Evolutionary conservation across 345 rosid genomes (phyloP).

Genomic region (Schrenkiella parvula): DNA sequence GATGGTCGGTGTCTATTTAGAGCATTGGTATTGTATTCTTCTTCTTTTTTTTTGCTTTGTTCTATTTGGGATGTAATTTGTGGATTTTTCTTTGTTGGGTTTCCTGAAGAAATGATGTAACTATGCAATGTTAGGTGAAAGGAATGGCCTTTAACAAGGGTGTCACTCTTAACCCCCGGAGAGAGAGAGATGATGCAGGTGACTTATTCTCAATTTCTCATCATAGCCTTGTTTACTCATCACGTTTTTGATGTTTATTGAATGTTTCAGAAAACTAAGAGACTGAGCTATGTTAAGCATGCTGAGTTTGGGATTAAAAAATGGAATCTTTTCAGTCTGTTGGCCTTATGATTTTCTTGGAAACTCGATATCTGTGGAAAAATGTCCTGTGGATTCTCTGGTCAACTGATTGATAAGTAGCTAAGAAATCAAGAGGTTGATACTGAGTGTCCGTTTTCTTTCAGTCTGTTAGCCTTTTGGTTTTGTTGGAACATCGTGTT

Average conservation of each 20-base stretch:
- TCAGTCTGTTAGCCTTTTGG: neutral
- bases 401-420: neutral
- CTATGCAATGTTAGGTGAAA: conserved; percentile 57
- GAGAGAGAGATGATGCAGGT: conserved; percentile 88
- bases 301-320: neutral
- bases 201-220: neutral
- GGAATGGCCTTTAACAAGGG: conserved; percentile 95
- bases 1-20: conserved; percentile 93
- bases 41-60: too few relatives aligned
- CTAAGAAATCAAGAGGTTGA: neutral
- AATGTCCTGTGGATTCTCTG: neutral
- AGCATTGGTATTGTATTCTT: conserved; percentile 62
- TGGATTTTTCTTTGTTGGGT: neutral
- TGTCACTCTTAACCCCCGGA: conserved; percentile 43
- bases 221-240: neutral
- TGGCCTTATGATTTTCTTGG: neutral
- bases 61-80: neutral
- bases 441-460: neutral
- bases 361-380: neutral
- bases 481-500: neutral
- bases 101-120: neutral
- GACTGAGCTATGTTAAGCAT: neutral
- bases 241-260: neutral
- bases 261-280: neutral
- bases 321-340: neutral